Base-by-base conservation (phyloP, 345 rosid species). In the Syzygium grande region DNA sequence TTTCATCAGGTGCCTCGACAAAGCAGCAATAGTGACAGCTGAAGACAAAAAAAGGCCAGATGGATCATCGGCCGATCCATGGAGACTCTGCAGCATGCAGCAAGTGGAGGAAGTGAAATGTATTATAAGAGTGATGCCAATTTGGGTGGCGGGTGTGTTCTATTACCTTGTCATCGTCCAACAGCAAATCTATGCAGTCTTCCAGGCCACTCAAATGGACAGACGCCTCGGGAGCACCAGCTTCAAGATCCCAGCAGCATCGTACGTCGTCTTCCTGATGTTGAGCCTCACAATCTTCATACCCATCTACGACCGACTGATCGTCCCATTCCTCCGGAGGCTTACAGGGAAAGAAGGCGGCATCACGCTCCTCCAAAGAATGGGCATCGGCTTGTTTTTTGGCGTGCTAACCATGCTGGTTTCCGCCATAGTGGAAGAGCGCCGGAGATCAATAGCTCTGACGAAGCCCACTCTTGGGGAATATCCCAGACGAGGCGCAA, bases 41-140 rank as follows among this genome's bases (percentile, higher is more conserved):
- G 41, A 88, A 15, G 94, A 92, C 90, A 43, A 86, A 59, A 88
- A 88, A 80, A 91, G 88, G 65, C 87, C 90, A 0, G 92, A 93
- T 85, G 94, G 95, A 38, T 93, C 95, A 5, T 86, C 94, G 5
- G 92, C 88, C 22, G 46, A 92, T 88, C 93, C 90, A 41, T 93
- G 95, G 95, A 87, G 87, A 84, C 94, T 93, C 22, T 93, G 95
- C 91, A 92, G 93, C 65, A n/a, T 90, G 91, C 95, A 92, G 89
- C 94, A 93, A 88, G 93, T 92, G 29, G 95, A 93, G 89, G 95
- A 92, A 91, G 79, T 88, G 86, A 93, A 93, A 87, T 92, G 93
- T 88, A 10, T 93, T 17, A 21, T 92, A 29, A 89, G 93, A 86
- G 93, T 93, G 63, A 7, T 93, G 55, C 95, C 95, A 1, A 91